Evolutionary conservation across 1,139 yeast genomes (phyloP).

Genomic region (Hansenula anomala): DNA sequence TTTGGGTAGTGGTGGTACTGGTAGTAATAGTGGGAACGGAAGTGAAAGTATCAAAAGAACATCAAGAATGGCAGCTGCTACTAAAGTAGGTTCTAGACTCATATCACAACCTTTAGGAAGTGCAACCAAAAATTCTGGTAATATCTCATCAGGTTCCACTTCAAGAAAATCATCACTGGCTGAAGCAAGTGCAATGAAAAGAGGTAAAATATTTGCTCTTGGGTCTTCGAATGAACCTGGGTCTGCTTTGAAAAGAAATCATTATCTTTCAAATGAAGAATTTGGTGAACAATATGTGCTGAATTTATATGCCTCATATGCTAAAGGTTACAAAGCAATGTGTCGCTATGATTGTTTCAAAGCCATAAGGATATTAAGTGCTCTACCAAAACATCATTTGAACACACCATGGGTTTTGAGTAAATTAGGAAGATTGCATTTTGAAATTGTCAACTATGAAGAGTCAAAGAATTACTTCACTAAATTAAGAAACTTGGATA

Average conservation of each 20-base stretch:
- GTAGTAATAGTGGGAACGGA: no score
- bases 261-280: conserved; percentile 28
- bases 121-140: conserved; percentile 10
- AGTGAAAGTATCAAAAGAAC: conserved; percentile 17
- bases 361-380: conserved; percentile 66
- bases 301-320: conserved; percentile 53
- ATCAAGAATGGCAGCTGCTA: conserved; percentile 27
- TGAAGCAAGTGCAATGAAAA: conserved; percentile 14
- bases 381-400: conserved; percentile 58
- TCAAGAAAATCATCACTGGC: conserved; percentile 7
- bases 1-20: no score
- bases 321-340: conserved; percentile 62
- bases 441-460: conserved; percentile 82
- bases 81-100: conserved; percentile 50
- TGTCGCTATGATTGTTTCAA: conserved; percentile 72
- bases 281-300: conserved; percentile 43
- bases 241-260: conserved; percentile 11
- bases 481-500: conserved; percentile 60
- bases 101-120: conserved; percentile 40
- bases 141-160: conserved; percentile 4
- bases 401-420: conserved; percentile 86
- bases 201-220: conserved; percentile 13
- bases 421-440: conserved; percentile 74
- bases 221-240: conserved; percentile 3
- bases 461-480: conserved; percentile 65